Conservation (phyloP, 1,139 yeast species). For the Magnusiomyces suaveolens region DNA sequence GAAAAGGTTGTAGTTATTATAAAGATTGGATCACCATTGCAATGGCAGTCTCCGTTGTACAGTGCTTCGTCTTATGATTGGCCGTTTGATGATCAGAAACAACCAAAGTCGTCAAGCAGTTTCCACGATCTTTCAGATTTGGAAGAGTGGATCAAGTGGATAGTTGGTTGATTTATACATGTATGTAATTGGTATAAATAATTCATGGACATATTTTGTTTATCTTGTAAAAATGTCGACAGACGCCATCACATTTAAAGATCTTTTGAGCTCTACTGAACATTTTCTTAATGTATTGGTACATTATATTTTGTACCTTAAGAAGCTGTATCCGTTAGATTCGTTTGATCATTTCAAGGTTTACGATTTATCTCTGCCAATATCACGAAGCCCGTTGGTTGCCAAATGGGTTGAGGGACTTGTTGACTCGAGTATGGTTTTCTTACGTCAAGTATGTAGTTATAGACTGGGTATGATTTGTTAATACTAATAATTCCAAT, state of each 20-base stretch:
- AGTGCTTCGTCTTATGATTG: conserved; percentile 31
- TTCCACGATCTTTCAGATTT: conserved; percentile 55
- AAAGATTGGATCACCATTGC: conserved; percentile 26
- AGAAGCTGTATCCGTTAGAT: not conserved
- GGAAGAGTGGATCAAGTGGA: conserved; percentile 61
- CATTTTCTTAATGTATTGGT: conserved; percentile 8
- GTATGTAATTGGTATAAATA: not conserved
- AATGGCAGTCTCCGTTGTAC: conserved; percentile 26
- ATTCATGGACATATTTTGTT: not conserved
- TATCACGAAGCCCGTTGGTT: not conserved
- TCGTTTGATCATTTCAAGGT: not conserved
- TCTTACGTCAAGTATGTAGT: not conserved
- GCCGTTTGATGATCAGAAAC: conserved; percentile 27
- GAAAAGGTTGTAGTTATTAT: conserved; percentile 19
- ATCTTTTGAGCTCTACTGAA: not conserved
- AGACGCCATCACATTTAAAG: not conserved
- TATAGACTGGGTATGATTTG: not conserved
- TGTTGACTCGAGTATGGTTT: not conserved
- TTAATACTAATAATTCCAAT: too few species aligned
- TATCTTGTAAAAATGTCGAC: not conserved
- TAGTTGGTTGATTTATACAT: conserved; percentile 22
- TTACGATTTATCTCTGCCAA: not conserved
- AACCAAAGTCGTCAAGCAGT: conserved; percentile 20
- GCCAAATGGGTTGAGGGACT: not conserved
- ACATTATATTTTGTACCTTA: not conserved